Evolutionary conservation across 352 stramenopile genomes (phyloP).

Genomic region (Pythium monospermum): DNA sequence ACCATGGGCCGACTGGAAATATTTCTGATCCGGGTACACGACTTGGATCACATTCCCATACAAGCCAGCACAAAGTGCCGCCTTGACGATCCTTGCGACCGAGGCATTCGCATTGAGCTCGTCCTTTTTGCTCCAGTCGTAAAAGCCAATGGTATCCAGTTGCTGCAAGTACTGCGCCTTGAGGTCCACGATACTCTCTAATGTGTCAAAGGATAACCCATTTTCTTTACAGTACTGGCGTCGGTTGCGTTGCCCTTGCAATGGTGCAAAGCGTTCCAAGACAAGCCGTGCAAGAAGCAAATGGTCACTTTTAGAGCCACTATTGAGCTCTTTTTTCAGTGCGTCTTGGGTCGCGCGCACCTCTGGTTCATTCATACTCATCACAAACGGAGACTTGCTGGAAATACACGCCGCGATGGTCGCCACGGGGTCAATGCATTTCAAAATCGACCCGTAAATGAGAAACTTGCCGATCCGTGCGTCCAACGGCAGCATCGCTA

Average conservation of each 20-base stretch:
- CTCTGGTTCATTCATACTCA: constrained; percentile 63
- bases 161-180: constrained; percentile 84
- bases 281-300: constrained; percentile 67
- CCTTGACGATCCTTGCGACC: constrained; percentile 90
- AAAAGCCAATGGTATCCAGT: constrained; percentile 73
- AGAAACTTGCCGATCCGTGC: constrained; percentile 86
- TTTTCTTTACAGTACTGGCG: constrained; percentile 65
- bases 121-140: constrained; percentile 35
- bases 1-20: constrained; percentile 91
- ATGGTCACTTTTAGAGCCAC: constrained; percentile 73
- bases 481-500: constrained; percentile 80
- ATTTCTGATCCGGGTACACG: constrained; percentile 91
- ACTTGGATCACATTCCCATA: constrained; percentile 82
- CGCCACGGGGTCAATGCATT: constrained; percentile 75
- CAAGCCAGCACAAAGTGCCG: constrained; percentile 71
- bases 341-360: constrained; percentile 47
- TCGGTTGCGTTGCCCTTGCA: constrained; percentile 45
- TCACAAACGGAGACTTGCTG: constrained; percentile 74
- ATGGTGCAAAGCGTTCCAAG: constrained; percentile 59
- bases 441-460: constrained; percentile 83
- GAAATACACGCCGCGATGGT: constrained; percentile 81
- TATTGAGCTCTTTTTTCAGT: constrained; percentile 63
- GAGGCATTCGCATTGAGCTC: constrained; percentile 55
- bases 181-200: constrained; percentile 91
- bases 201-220: constrained; percentile 79